A percentile compares a stretch with the other conserved stretches of the same genome.
Conservation (phyloP, 805 yeast genomes). For the Suhomyces xylopsoci region DNA sequence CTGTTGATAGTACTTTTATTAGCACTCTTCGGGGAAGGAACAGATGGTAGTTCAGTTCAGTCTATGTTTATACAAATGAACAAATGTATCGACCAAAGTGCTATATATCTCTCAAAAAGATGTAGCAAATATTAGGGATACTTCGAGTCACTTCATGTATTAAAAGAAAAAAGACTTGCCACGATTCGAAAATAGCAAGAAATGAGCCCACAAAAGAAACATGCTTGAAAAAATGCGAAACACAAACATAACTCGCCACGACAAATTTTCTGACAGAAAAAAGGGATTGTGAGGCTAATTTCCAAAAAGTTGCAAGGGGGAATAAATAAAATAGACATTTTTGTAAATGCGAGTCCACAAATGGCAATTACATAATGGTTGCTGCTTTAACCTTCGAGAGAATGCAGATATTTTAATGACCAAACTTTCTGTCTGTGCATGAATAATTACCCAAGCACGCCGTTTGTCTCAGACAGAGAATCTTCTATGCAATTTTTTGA, state of each 20-base stretch:
- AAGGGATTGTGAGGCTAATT: not conserved
- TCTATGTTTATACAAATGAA: not conserved
- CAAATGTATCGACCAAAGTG: not conserved
- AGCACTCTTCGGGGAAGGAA: not conserved
- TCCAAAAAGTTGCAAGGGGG: not conserved
- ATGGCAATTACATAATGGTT: not conserved
- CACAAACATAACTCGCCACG: not conserved
- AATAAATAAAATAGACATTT: not conserved
- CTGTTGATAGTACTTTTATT: not conserved
- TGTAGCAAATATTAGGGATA: not conserved
- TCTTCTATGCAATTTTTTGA: not conserved
- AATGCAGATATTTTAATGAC: not conserved
- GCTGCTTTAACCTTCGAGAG: not conserved
- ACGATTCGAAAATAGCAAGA: conserved; percentile 1
- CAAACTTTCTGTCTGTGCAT: not conserved
- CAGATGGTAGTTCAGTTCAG: not conserved
- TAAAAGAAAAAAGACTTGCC: conserved; percentile 1
- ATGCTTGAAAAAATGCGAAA: not conserved
- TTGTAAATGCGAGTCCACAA: not conserved
- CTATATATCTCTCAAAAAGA: not conserved
- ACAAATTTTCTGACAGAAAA: not conserved
- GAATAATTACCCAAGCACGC: not conserved
- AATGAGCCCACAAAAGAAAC: not conserved
- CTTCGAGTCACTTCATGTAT: not conserved
- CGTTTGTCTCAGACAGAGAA: not conserved